Conservation (phyloP, 495 filamentous ascomycete genomes). For the Acidomyces sp. region DNA sequence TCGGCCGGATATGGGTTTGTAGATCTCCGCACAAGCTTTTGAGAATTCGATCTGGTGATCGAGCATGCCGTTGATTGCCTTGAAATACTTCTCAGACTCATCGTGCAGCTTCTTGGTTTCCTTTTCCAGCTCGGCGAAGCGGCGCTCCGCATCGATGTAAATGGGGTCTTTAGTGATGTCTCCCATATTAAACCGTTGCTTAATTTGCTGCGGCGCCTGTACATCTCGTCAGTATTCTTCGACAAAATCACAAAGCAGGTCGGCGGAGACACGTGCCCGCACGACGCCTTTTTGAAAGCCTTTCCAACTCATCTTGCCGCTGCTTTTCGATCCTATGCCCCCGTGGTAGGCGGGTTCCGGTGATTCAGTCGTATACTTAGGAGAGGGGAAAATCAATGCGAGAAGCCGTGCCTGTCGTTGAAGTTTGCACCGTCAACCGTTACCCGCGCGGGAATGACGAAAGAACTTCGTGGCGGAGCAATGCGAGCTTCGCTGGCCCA, state of each 20-base stretch:
- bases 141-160: slow-evolving; percentile 85
- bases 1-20: slow-evolving; percentile 94
- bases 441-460: too few relatives aligned
- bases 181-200: slow-evolving; percentile 82
- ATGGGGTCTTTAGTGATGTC: slow-evolving; percentile 89
- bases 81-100: slow-evolving; percentile 88
- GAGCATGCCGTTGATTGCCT: slow-evolving; percentile 97
- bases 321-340: neutral
- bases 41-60: slow-evolving; percentile 97
- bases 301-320: slow-evolving; percentile 75
- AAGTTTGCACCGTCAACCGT: too few relatives aligned
- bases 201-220: slow-evolving; percentile 83
- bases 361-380: too few relatives aligned
- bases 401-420: too few relatives aligned
- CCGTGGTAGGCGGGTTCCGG: neutral
- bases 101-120: slow-evolving; percentile 95
- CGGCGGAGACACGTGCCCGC: slow-evolving; percentile 37
- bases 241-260: neutral
- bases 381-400: too few relatives aligned
- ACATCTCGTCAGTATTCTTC: neutral
- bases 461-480: too few relatives aligned
- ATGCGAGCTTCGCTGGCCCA: too few relatives aligned
- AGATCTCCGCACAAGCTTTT: slow-evolving; percentile 85
- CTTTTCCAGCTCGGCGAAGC: slow-evolving; percentile 82
- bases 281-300: slow-evolving; percentile 82